Evolutionary conservation across 257 asterid species (phyloP).

Genomic region (Leptodermis oblonga): DNA sequence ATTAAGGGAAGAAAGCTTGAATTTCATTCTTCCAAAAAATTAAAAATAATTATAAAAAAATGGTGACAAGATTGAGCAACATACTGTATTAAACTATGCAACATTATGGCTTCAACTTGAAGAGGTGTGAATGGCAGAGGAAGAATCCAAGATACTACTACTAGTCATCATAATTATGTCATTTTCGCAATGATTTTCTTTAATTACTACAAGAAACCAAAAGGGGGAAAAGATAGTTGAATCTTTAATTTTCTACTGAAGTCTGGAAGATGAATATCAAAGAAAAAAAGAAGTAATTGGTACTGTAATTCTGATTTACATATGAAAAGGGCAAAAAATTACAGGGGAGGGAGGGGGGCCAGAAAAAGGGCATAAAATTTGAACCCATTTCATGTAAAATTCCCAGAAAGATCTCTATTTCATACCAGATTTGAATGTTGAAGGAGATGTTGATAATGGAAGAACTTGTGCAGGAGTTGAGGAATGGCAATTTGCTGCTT

Average conservation of each 20-base stretch:
- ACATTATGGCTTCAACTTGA: not conserved
- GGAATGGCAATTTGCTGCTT: conserved; percentile 17
- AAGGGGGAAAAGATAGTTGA: conserved; percentile 5
- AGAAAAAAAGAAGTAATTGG: not conserved
- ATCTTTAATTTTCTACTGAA: conserved; percentile 13
- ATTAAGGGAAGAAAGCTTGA: not conserved
- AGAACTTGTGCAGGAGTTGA: conserved; percentile 52
- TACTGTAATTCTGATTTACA: conserved; percentile 26
- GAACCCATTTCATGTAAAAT: conserved; percentile 28
- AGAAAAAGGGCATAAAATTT: conserved; percentile 15
- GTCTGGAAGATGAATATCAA: conserved; percentile 19
- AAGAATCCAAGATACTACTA: conserved; percentile 7
- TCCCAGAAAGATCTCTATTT: conserved; percentile 15
- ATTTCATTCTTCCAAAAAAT: too few relatives aligned
- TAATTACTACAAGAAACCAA: not conserved
- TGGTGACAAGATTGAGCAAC: not conserved
- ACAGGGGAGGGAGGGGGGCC: too few relatives aligned
- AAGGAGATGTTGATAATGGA: conserved; percentile 58
- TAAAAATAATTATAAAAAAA: too few relatives aligned
- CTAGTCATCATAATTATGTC: conserved; percentile 2
- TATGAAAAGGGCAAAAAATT: conserved; percentile 16
- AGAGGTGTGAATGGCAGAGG: not conserved
- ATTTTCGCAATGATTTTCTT: not conserved
- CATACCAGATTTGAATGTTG: conserved; percentile 24
- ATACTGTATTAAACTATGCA: conserved; percentile 6